phyloP scores from a whole-genome alignment of 2,329 filamentous ascomycete genomes.

The Cladosporium sp. region DNA sequence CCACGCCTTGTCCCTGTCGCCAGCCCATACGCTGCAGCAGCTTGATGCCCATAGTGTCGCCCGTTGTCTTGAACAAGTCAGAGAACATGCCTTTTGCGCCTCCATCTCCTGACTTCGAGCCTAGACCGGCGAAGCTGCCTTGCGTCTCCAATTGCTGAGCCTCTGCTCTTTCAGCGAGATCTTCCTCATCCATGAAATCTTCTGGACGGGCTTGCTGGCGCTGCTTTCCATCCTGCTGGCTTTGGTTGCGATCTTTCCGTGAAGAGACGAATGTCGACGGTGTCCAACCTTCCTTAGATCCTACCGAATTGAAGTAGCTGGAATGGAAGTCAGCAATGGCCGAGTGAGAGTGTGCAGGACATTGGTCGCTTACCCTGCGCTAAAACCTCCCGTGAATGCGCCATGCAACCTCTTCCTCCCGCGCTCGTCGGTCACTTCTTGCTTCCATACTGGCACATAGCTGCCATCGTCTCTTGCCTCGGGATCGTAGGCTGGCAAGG shows the following conservation, averaged over 20 bases:
- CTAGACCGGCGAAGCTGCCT: conserved; percentile 68
- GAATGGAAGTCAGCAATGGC: conserved; percentile 14
- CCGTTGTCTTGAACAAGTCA: conserved; percentile 64
- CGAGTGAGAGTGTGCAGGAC: not conserved
- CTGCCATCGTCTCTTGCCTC: conserved; percentile 81
- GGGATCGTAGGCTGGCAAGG: conserved; percentile 70
- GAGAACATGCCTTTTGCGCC: conserved; percentile 50
- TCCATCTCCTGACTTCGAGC: conserved; percentile 55
- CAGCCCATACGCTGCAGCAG: conserved; percentile 90
- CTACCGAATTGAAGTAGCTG: conserved; percentile 96
- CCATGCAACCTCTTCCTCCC: conserved; percentile 88
- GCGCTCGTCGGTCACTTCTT: conserved; percentile 89
- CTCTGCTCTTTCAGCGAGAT: conserved; percentile 80
- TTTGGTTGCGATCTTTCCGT: conserved; percentile 65
- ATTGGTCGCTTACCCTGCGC: conserved; percentile 67
- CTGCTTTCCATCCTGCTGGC: conserved; percentile 36
- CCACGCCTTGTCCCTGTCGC: conserved; percentile 88
- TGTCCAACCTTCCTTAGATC: conserved; percentile 96
- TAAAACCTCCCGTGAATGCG: conserved; percentile 93
- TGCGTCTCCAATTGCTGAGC: conserved; percentile 66
- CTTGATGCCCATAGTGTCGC: conserved; percentile 81
- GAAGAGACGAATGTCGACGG: conserved; percentile 90
- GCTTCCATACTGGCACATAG: conserved; percentile 95
- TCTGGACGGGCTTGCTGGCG: conserved; percentile 65
- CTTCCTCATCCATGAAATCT: conserved; percentile 98